phyloP scores from a whole-genome alignment of 2,329 filamentous ascomycete species.

The Sphaerulina musiva region DNA sequence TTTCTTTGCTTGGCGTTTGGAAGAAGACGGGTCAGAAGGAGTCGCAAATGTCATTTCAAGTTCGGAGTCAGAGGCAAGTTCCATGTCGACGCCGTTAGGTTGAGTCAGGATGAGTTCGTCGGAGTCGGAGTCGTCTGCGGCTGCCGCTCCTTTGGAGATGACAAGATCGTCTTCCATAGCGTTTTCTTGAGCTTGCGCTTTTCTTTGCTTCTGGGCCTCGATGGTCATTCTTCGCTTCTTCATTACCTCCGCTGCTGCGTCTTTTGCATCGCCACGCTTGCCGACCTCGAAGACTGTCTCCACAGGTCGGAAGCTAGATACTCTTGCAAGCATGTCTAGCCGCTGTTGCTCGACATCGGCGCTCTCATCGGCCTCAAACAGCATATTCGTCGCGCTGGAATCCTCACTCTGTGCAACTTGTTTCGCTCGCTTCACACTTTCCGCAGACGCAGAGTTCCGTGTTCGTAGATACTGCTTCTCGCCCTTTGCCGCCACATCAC shows the following conservation, averaged over 20 bases:
- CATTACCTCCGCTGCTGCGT: constrained; percentile 66
- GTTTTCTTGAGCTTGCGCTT: constrained; percentile 26
- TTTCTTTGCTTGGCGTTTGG: constrained; percentile 17
- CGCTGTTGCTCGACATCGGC: constrained; percentile 63
- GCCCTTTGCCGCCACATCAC: constrained; percentile 72
- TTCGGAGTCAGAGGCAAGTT: constrained; percentile 48
- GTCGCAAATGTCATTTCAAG: constrained; percentile 48
- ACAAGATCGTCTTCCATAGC: constrained; percentile 27
- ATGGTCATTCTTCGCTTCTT: constrained; percentile 64
- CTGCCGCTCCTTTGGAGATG: constrained; percentile 39
- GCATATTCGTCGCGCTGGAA: constrained; percentile 68
- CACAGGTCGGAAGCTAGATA: constrained; percentile 79
- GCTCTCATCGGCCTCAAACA: constrained; percentile 61
- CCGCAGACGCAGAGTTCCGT: constrained; percentile 77
- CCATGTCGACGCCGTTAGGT: constrained; percentile 33
- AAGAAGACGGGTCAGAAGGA: constrained; percentile 14
- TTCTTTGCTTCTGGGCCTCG: constrained; percentile 47
- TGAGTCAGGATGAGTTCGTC: constrained; percentile 35
- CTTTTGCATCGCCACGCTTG: constrained; percentile 59
- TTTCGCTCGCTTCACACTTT: constrained; percentile 83
- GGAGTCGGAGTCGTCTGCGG: constrained; percentile 36
- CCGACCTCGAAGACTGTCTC: constrained; percentile 98
- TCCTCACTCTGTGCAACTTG: constrained; percentile 63
- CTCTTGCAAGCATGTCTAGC: constrained; percentile 77
- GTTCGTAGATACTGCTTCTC: constrained; percentile 90